Percentiles rank a stretch among this genome's conserved stretches.
Conservation (phyloP, 306 rosid species). For the Luffa aegyptiaca region DNA sequence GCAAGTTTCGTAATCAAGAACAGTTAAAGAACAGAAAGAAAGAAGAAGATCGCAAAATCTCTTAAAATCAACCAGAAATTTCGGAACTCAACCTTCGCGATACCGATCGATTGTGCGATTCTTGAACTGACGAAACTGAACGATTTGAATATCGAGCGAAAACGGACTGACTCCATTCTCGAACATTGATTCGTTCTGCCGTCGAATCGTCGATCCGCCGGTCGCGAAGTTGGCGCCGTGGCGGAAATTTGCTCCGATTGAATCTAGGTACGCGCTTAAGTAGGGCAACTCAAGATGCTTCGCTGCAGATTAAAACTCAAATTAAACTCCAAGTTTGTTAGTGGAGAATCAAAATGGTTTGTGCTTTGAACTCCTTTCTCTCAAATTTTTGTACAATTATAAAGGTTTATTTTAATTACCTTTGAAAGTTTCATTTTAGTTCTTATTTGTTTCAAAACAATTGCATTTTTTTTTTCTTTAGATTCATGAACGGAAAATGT, state of each 20-base stretch:
- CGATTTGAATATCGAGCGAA: constrained; percentile 49
- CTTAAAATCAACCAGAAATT: not conserved
- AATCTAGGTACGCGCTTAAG: constrained; percentile 54
- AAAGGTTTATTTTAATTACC: no score
- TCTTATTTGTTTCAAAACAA: no score
- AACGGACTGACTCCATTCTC: constrained; percentile 52
- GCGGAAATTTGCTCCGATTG: constrained; percentile 57
- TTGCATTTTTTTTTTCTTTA: no score
- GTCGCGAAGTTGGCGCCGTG: constrained; percentile 84
- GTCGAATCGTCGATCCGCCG: constrained; percentile 56
- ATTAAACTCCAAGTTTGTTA: no score
- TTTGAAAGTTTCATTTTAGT: no score
- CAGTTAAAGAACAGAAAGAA: not conserved
- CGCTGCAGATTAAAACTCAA: constrained; percentile 26
- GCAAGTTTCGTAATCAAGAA: not conserved
- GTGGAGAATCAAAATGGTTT: no score
- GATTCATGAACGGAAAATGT: no score
- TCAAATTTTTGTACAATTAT: no score
- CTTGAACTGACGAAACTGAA: constrained; percentile 49
- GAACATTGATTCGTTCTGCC: constrained; percentile 40
- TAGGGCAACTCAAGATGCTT: constrained; percentile 38
- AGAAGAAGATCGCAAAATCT: not conserved
- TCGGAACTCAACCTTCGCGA: constrained; percentile 21
- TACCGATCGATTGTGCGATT: constrained; percentile 36
- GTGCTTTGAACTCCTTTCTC: no score